Base-by-base conservation (phyloP, 1,139 yeast genomes). In the Yamadazyma taylorii region DNA sequence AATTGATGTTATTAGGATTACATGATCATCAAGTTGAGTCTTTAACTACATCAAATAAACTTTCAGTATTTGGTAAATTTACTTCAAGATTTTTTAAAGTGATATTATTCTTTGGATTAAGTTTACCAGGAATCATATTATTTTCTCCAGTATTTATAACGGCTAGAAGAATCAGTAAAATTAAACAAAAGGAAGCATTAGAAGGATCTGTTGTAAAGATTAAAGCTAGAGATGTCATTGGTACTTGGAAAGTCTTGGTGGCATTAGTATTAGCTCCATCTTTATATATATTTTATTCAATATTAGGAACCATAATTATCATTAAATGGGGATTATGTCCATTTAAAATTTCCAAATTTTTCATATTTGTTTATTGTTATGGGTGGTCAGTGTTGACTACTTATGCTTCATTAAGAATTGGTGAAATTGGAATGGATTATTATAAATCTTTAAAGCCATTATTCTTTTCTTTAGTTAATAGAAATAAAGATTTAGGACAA, bases 201-300 rank as follows among this genome's bases (percentile, higher is more conserved):
- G 73, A 67, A 3, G 63, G 61, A 5, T 66, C 73, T 9, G 60
- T 63, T 14, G 77, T 71, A 11, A 71, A 71, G 41, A 62, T 71
- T 39, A 64, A 66, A 44, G 77, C 75, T 13, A 64, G 58, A 16
- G 77, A 71, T 51, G 77, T 71, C 12, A 48, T 71, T 32, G 71
- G 73, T 9, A 66, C 75, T 3, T 71, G 76, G 76, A 70, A 70
- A 45, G 69, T 69, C 6, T 48, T 70, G 30, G 75, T 70, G 17
- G 75, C 75, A 0, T 52, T 70, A 40, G 71, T 63, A 1, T 51
- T 69, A 31, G 76, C 76, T 0, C 76, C 76, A 3, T 53, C 60
- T 30, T 56, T 70, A 26, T 70, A 70, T 45, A 60, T 66, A 6
- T 66, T 69, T 38, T 70, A 67, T 51, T 67, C 74, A 1, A 48